Percentiles rank a stretch among this genome's conserved stretches.
phyloP scores from a whole-genome alignment of 2,329 filamentous ascomycete species.

The Tolypocladium pustulatum region DNA sequence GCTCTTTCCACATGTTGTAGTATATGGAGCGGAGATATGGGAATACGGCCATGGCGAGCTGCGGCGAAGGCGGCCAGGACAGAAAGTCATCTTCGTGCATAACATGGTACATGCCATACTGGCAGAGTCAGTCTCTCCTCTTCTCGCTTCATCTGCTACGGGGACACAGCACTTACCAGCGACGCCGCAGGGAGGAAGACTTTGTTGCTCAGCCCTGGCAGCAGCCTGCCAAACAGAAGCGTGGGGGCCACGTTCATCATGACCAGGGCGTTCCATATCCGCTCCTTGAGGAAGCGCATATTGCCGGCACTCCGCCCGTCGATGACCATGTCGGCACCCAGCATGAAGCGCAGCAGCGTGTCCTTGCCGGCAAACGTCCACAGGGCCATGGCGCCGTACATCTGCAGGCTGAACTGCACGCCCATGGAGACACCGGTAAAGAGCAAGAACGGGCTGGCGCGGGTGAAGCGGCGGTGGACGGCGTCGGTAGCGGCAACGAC shows the following conservation, averaged over 20 bases:
- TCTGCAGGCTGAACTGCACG: conserved; percentile 38
- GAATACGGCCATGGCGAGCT: conserved; percentile 37
- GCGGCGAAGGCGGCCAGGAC: conserved; percentile 43
- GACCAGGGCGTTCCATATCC: conserved; percentile 21
- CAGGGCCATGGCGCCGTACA: conserved; percentile 42
- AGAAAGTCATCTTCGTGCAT: conserved; percentile 33
- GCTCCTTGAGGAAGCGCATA: conserved; percentile 15
- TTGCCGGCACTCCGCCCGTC: conserved; percentile 13
- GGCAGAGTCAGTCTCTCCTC: conserved; percentile 1
- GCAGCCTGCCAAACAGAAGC: conserved; percentile 31
- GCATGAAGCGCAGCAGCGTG: conserved; percentile 30
- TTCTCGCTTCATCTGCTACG: conserved; percentile 1
- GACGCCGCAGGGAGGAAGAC: conserved; percentile 30
- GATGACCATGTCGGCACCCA: conserved; percentile 20
- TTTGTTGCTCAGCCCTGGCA: conserved; percentile 31
- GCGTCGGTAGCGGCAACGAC: conserved; percentile 57
- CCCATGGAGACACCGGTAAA: conserved; percentile 44
- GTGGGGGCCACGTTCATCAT: conserved; percentile 36
- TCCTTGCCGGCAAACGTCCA: conserved; percentile 41
- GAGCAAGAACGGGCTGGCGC: conserved; percentile 52
- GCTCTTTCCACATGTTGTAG: conserved; percentile 31
- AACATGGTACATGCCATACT: conserved; percentile 39
- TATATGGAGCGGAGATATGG: conserved; percentile 36
- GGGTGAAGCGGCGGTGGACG: conserved; percentile 43
- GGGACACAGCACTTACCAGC: conserved; percentile 20